Evolutionary conservation across 1,139 yeast species (phyloP), one percentile per base, ranked within the genome.

Genomic region (Taphrina betulina): DNA sequence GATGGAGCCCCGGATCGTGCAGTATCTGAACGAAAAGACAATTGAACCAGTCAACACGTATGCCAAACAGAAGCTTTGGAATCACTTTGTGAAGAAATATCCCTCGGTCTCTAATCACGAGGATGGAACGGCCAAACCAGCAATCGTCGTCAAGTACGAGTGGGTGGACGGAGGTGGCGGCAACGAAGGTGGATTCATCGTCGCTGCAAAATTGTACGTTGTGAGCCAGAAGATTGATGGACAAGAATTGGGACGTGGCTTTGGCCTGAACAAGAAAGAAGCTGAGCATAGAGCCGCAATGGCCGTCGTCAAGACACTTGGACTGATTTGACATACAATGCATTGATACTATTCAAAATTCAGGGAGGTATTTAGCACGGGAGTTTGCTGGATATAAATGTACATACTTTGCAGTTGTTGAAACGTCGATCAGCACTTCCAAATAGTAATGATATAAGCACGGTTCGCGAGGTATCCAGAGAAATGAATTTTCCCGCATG

Each of bases 231-330:
- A 23, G 22, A 22, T 38, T n/a, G 80, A 77, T 1, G 77, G 75
- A 20, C 70, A 71, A 31, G 70, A 71, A 12, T 56, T 75, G 1
- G 94, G 90, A 0, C 69, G 70, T 5, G 95, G 92, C 1, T 72
- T 71, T 5, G 94, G 82, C 1, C 71, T 75, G 0, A 80, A 76
- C 57, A 70, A 72, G 20, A 82, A 80, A 64, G 82, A 77, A 35
- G 95, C 95, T 0, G 85, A 90, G 0, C 67, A 78, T n/a, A 71
- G 81, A 53, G 92, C 94, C 0, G 95, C 95, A 0, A 79, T 78
- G 81, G 71, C 73, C 45, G 90, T 88, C 31, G 54, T 40, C 40
- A 41, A 24, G 22, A 23, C n/a, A 26, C 40, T 50, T n/a, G 40
- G 40, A 3, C 48, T 43, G 23, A 26, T 5, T 28, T n/a, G n/a